A percentile compares a stretch with the other conserved stretches of the same genome.
phyloP scores from a whole-genome alignment of 2,329 filamentous ascomycete genomes.

The Cercospora sp. region DNA sequence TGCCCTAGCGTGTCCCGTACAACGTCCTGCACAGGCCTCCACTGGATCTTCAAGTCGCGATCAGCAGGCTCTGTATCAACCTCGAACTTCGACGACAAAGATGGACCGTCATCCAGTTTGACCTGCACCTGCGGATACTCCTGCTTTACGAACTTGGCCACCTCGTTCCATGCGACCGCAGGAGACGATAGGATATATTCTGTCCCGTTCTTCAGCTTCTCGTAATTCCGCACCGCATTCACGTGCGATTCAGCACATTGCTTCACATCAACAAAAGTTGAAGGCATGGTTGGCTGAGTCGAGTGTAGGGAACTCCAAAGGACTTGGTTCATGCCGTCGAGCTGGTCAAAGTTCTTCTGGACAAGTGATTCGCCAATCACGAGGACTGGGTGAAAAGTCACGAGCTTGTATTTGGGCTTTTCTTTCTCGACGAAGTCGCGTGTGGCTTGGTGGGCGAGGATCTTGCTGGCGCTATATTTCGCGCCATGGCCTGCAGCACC shows the following conservation, averaged over 20 bases:
- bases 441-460: constrained; percentile 35
- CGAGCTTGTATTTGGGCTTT: constrained; percentile 29
- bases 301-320: constrained; percentile 20
- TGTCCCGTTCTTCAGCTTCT: constrained; percentile 14
- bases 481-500: constrained; percentile 27
- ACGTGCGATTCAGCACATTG: constrained; percentile 36
- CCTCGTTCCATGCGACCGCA: constrained; percentile 23
- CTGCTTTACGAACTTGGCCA: constrained; percentile 23
- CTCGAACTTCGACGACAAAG: constrained; percentile 5
- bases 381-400: constrained; percentile 33
- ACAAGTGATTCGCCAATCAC: constrained; percentile 32
- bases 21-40: constrained; percentile 8
- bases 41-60: constrained; percentile 25
- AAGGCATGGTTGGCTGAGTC: constrained; percentile 20
- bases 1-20: constrained; percentile 5
- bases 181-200: constrained; percentile 21
- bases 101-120: constrained; percentile 16
- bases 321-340: constrained; percentile 29
- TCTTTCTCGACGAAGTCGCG: constrained; percentile 26
- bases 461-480: constrained; percentile 26
- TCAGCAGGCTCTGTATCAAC: constrained; percentile 24
- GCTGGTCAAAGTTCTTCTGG: constrained; percentile 22
- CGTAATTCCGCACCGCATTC: constrained; percentile 20
- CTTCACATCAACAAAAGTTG: constrained; percentile 30
- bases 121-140: constrained; percentile 23